These are phyloP conservation scores for Pouteria glomerata DNA, from an alignment of 148 eudicot genomes.

Conservation along the genomic window DNA sequence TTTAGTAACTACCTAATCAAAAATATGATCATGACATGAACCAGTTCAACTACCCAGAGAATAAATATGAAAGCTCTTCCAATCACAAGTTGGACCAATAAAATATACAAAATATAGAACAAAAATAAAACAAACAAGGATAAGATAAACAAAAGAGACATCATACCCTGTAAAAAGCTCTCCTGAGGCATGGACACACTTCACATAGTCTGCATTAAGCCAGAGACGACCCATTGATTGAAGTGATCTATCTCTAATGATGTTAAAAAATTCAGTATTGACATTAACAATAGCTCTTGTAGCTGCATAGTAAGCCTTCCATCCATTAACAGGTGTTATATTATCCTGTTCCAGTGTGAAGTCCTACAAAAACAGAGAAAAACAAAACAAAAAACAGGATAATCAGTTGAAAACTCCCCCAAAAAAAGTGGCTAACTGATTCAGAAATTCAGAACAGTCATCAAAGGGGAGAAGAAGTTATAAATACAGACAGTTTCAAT, in stretches of 20 bases:
- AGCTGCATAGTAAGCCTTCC: slow-evolving; percentile 99
- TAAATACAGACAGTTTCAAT: too few species aligned
- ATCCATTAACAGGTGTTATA: slow-evolving; percentile 76
- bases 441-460: too few species aligned
- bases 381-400: too few species aligned
- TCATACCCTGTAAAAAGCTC: slow-evolving; percentile 73
- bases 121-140: not conserved
- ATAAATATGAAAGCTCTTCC: not conserved
- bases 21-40: not conserved
- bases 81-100: too few species aligned
- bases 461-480: too few species aligned
- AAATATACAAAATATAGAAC: too few species aligned
- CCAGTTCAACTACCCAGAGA: not conserved
- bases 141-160: slow-evolving; percentile 11
- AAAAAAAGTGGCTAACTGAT: too few species aligned
- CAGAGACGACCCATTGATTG: slow-evolving; percentile 80
- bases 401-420: too few species aligned
- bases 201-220: slow-evolving; percentile 93
- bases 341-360: slow-evolving; percentile 82
- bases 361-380: slow-evolving; percentile 44
- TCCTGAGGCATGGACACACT: slow-evolving; percentile 81
- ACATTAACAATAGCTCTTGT: slow-evolving; percentile 80
- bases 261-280: slow-evolving; percentile 78
- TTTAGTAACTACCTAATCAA: too few species aligned
- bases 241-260: slow-evolving; percentile 73